Base-by-base conservation (phyloP, 1,284 basidiomycete genomes). In the Psilocybe mexicana region DNA sequence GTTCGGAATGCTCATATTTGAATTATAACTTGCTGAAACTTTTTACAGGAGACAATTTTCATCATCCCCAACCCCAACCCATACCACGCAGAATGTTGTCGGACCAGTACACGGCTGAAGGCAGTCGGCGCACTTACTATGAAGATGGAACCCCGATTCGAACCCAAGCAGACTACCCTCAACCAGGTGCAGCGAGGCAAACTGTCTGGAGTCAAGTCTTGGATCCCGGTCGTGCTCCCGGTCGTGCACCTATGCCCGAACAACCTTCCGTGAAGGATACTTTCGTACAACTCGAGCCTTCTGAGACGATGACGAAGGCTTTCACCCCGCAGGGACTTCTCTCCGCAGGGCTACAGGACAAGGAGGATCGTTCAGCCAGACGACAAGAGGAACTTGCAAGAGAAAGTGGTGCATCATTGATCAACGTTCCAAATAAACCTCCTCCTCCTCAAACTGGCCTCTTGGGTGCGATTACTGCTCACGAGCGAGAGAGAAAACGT, bases 381-480 rank as follows among this genome's bases (percentile, higher is more conserved):
- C 84, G 90, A 53, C 94, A 97, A 68, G 96, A 99, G 72, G 92
- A 96, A 71, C 78, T 93, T 11, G 96, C 96, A 5, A 83, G 96
- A 46, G 94, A 96, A 73, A 86, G 82, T 6, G 97, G 97, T 36
- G 88, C 86, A 28, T 92, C 93, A 8, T 81, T 99, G 56, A 89
- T 99, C 75, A 96, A 96, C 69, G 93, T 99, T 23, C 93, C 93
- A 3, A 86, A 88, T 70, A 97, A 97, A 73, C 94, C 96, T 0
- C 94, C 94, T 3, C 94, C 94, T 1, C 96, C 97, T 7, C 94
- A 97, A 73, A 94, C 93, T 36, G 97, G 97, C 40, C 83, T 99
- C 38, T 84, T 99, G 47, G 96, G 96, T 24, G 96, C 96, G 2
- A 96, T 99, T 66, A 94, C 94, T 26, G 93, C 91, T 18, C 94